Evolutionary conservation across 2,329 filamentous ascomycete genomes (phyloP).

Genomic region (Trichoderma asperellum): DNA sequence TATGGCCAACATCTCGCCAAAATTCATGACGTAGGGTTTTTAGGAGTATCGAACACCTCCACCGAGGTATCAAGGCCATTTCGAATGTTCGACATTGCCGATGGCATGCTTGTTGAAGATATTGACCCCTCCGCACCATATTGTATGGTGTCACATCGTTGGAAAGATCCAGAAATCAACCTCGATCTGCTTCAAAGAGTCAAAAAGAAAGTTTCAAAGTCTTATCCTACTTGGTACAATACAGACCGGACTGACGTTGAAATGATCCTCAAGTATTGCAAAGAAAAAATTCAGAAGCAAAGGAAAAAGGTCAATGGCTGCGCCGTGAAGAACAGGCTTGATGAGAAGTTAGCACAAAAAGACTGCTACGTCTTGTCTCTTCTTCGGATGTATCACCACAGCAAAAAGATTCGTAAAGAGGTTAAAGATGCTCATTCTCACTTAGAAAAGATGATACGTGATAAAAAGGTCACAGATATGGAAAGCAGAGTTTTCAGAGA

Average conservation of each 20-base stretch:
- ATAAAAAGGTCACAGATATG: neutral
- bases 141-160: conserved; percentile 27
- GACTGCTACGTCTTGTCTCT: conserved; percentile 17
- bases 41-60: neutral
- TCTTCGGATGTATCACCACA: conserved; percentile 10
- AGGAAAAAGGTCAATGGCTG: conserved; percentile 17
- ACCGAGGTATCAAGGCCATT: conserved; percentile 4
- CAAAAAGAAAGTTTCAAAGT: neutral
- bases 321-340: conserved; percentile 7
- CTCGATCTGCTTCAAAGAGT: conserved; percentile 9
- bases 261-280: conserved; percentile 18
- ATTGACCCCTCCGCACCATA: conserved; percentile 23
- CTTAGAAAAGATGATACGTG: neutral
- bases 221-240: conserved; percentile 5
- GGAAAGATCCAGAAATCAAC: conserved; percentile 24
- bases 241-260: conserved; percentile 20
- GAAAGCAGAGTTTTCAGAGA: conserved; percentile 9
- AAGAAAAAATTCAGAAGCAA: neutral
- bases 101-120: conserved; percentile 10
- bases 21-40: conserved; percentile 25
- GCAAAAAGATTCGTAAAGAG: neutral
- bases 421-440: neutral
- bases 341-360: conserved; percentile 1
- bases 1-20: neutral
- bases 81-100: conserved; percentile 22